Base-by-base conservation (phyloP, 768 basidiomycete species). In the Boletales sp. region DNA sequence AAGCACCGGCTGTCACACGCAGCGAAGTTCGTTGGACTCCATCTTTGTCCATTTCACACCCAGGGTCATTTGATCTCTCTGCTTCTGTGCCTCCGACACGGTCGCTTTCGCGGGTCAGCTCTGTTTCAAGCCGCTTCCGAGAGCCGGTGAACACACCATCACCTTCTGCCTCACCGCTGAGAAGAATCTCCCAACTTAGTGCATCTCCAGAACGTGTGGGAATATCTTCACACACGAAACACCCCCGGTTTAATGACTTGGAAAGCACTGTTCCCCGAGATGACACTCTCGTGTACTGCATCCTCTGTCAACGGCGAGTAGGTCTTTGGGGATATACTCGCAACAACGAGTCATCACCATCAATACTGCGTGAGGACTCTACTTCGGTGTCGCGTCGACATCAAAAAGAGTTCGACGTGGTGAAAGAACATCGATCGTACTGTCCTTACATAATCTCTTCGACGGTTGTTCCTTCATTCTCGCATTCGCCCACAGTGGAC, bases 371-470 rank as follows among this genome's bases (percentile, higher is more conserved):
- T 46, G 56, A 48, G 53, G 57, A 51, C 49, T 30, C 47, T 40
- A 15, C 58, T 45, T 57, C 67, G 12, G 55, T 68, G n/a, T 43
- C 46, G 28, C 44, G 12, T 11, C 63, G 51, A 46, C 60, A 57
- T 15, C 58, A 61, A 37, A 70, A 87, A 46, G 79, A 78, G 18
- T 81, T 92, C 46, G 89, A 93, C 62, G 61, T 91, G 34, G 65
- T 90, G 41, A 86, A 83, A 59, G 90, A 93, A 65, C 90, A 92
- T 62, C 78, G 90, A 25, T 86, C 87, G 3, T 90, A 87, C 57
- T 92, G 90, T 57, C 90, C 90, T n/a, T 92, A 90, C 54, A 79
- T 88, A 28, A 82, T 85, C 33, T 77, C 79, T 13, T 87, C 86
- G 8, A 88, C 85, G 3, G 60, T 73, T 2, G 72, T 88, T 11